Base-by-base conservation (phyloP, 352 stramenopile genomes). In the Aphanomyces stellatus region DNA sequence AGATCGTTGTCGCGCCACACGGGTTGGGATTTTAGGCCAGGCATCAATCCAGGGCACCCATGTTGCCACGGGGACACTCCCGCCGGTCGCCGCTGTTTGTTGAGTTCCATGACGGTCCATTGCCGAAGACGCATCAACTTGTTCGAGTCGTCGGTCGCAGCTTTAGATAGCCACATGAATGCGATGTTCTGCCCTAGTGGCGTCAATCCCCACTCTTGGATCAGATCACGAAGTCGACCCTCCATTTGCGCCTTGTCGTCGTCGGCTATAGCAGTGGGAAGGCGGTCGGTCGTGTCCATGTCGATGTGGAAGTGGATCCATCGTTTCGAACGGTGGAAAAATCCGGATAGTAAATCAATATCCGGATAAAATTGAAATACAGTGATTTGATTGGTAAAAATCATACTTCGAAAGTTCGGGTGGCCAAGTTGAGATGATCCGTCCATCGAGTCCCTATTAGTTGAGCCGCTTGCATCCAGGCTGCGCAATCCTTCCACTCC, bases 81-180 rank as follows among this genome's bases (percentile, higher is more conserved):
- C 3, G 56, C 28, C 0, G 70, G 69, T 0, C 63, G 43, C 3
- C 70, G 74, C 19, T 78, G 76, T 17, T 70, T 53, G 65, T 92
- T 93, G 17, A 95, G 64, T 62, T 91, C 78, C 72, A 82, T 62
- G 25, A 92, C 49, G 17, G 92, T 64, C 87, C 84, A 95, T 63
- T 78, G 68, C 37, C 79, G 74, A 51, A 95, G 49, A 4, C 76
- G 74, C 28, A 53, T 62, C 27, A 86, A 73, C 25, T 72, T 65
- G n/a, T 73, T 66, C 4, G 76, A 62, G 34, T 75, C 57, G 19
- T 69, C 46, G 5, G 53, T 69, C 4, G 88, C 51, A 22, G 74
- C 76, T 35, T 69, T 65, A 60, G 69, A 35, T 10, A 92, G 62
- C 80, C 84, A 92, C 28, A 85, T 75, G 59, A 82, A 63, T n/a